phyloP scores from a whole-genome alignment of 805 yeast genomes.

The Pachysolen tannophilus region DNA sequence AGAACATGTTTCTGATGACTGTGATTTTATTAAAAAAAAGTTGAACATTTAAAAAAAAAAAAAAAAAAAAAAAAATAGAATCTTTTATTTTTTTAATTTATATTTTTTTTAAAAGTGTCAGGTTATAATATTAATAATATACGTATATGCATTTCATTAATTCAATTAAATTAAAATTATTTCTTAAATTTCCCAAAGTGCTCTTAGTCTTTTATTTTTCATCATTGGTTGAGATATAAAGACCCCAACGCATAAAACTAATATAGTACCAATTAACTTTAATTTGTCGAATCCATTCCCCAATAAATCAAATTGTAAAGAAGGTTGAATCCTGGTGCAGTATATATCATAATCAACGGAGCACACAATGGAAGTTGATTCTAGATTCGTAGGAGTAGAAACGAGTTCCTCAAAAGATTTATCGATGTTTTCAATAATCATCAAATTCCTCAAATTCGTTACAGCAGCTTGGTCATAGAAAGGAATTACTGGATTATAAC shows the following conservation, averaged over 20 bases:
- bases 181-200: conserved; percentile 36
- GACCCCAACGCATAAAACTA: conserved; percentile 37
- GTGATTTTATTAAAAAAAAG: too few species aligned
- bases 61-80: too few species aligned
- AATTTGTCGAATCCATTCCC: conserved; percentile 58
- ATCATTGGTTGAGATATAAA: conserved; percentile 52
- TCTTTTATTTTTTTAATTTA: not conserved
- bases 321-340: conserved; percentile 73
- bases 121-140: too few species aligned
- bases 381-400: conserved; percentile 58
- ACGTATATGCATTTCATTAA: not conserved
- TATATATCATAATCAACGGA: conserved; percentile 63
- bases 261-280: conserved; percentile 55
- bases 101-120: not conserved
- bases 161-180: not conserved
- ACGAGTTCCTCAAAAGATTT: conserved; percentile 22
- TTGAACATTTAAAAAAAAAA: too few species aligned
- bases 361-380: conserved; percentile 73
- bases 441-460: not conserved
- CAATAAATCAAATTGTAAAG: conserved; percentile 75
- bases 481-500: conserved; percentile 58
- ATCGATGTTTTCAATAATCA: conserved; percentile 4
- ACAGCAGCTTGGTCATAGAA: conserved; percentile 36
- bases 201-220: conserved; percentile 40
- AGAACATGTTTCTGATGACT: too few species aligned